Percentiles rank a stretch among this genome's conserved stretches.
phyloP scores from a whole-genome alignment of 1,139 yeast species.

The Lizanozyma gosingica region DNA sequence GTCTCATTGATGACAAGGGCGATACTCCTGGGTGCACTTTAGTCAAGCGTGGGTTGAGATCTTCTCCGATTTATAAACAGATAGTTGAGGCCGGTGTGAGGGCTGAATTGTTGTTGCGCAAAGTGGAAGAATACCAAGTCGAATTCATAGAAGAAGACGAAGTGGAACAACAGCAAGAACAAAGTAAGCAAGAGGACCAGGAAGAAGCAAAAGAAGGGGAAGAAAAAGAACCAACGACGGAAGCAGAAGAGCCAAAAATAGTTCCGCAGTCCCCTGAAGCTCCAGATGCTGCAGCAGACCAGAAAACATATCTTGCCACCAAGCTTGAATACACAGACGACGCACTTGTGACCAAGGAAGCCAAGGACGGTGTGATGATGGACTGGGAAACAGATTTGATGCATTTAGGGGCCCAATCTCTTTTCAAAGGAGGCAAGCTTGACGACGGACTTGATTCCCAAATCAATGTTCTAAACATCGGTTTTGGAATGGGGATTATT shows the following conservation, averaged over 20 bases:
- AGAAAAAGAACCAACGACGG: constrained; percentile 4
- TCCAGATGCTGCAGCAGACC: constrained; percentile 23
- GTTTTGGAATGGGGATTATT: constrained; percentile 96
- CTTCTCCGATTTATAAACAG: constrained; percentile 35
- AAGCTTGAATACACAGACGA: constrained; percentile 62
- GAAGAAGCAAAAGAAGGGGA: constrained; percentile 9
- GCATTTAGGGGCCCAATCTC: constrained; percentile 67
- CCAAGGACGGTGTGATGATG: constrained; percentile 95
- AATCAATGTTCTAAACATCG: constrained; percentile 64
- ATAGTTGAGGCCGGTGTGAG: constrained; percentile 85
- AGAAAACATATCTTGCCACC: constrained; percentile 55
- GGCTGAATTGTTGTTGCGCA: constrained; percentile 74
- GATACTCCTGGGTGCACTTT: constrained; percentile 74
- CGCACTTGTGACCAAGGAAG: constrained; percentile 61
- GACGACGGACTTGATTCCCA: constrained; percentile 28
- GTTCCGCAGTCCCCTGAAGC: constrained; percentile 5
- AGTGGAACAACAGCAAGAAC: constrained; percentile 7
- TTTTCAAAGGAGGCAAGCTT: constrained; percentile 35
- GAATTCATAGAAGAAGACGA: constrained; percentile 30
- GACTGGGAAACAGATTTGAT: constrained; percentile 85
- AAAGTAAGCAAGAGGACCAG: constrained; percentile 11
- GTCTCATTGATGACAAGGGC: constrained; percentile 52
- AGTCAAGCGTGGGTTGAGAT: constrained; percentile 39
- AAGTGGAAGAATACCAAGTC: constrained; percentile 52
- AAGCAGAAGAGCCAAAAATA: constrained; percentile 2